These are phyloP conservation scores for Avena eriantha DNA, from an alignment of 176 grass and related monocot genomes.

Conservation along the genomic window DNA sequence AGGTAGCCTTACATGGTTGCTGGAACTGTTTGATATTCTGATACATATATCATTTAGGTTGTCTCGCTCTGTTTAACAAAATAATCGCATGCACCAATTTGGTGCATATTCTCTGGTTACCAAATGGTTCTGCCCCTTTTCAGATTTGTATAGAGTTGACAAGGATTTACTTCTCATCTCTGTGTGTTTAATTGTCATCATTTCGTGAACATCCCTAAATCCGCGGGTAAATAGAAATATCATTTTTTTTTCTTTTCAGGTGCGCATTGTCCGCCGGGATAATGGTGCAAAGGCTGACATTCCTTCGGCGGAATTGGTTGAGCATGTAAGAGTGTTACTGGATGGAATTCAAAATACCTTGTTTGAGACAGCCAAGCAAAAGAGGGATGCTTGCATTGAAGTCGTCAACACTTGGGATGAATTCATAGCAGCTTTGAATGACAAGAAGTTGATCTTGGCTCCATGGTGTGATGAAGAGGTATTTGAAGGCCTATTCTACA, in stretches of 20 bases:
- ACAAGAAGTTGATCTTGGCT: slow-evolving; percentile 75
- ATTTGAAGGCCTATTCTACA: neutral
- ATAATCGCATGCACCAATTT: neutral
- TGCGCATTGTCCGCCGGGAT: slow-evolving; percentile 66
- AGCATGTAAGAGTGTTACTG: slow-evolving; percentile 62
- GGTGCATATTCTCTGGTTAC: neutral
- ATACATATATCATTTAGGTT: neutral
- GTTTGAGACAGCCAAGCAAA: slow-evolving; percentile 75
- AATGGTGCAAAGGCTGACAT: slow-evolving; percentile 80
- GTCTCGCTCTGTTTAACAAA: neutral
- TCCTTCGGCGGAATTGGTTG: slow-evolving; percentile 57
- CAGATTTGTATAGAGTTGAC: neutral
- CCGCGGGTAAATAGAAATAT: neutral
- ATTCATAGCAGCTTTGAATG: slow-evolving; percentile 61
- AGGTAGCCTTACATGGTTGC: neutral
- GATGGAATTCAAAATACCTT: slow-evolving; percentile 64
- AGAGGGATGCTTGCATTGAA: slow-evolving; percentile 79
- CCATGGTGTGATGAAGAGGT: slow-evolving; percentile 93
- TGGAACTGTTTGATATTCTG: neutral
- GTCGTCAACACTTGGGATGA: slow-evolving; percentile 82
- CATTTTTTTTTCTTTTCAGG: slow-evolving; percentile 47
- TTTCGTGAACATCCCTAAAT: neutral
- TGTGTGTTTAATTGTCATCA: neutral
- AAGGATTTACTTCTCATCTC: slow-evolving; percentile 1
- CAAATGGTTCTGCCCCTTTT: neutral